These are phyloP conservation scores for Vitis vinifera DNA, from an alignment of 164 flowering plant genomes.

Conservation along the genomic window ASM3070453v1 NC_081813.1:568001-568500, in stretches of 20 bases:
- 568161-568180: slow-evolving; percentile 60
- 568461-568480: not conserved
- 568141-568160: slow-evolving; percentile 99
- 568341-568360: slow-evolving; percentile 91
- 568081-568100: slow-evolving; percentile 8
- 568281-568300: too few relatives aligned
- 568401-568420: slow-evolving; percentile 97
- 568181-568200: not conserved
- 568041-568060: slow-evolving; percentile 1
- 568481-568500: not conserved
- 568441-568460: slow-evolving; percentile 5
- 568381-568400: slow-evolving; percentile 99
- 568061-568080: not conserved
- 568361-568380: slow-evolving; percentile 92
- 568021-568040: slow-evolving; percentile 94
- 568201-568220: too few relatives aligned
- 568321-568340: slow-evolving; percentile 80
- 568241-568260: too few relatives aligned
- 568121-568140: slow-evolving; percentile 90
- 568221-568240: too few relatives aligned
- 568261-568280: too few relatives aligned
- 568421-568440: slow-evolving; percentile 95
- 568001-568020: slow-evolving; percentile 93
- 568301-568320: too few relatives aligned
- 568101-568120: slow-evolving; percentile 33